These are phyloP conservation scores for Blepharisma stoltei DNA, from an alignment of 73 alveolate genomes.

Conservation along the genomic window DNA sequence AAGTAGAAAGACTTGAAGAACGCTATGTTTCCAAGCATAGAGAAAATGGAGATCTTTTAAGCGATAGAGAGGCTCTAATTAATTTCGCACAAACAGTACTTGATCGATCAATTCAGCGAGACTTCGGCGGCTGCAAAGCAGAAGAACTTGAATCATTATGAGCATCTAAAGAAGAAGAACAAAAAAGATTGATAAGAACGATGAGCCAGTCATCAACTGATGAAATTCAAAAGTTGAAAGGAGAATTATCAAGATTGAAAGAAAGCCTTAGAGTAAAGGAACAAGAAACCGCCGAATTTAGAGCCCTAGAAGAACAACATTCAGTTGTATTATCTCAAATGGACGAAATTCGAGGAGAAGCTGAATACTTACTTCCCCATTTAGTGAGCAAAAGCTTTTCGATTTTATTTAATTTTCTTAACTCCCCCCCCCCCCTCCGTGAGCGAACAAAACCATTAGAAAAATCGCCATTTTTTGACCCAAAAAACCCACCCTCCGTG, in stretches of 20 bases:
- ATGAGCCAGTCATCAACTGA: slow-evolving; percentile 30
- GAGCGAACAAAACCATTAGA: no score
- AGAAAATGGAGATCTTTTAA: slow-evolving; percentile 34
- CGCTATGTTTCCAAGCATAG: slow-evolving; percentile 42
- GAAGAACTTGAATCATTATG: slow-evolving; percentile 30
- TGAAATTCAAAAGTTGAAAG: slow-evolving; percentile 35
- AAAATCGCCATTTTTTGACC: no score
- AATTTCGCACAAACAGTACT: slow-evolving; percentile 40
- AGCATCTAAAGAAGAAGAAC: slow-evolving; percentile 35
- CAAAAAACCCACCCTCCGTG: no score
- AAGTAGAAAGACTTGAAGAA: slow-evolving; percentile 47
- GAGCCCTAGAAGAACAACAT: not conserved
- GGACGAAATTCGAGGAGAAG: slow-evolving; percentile 11
- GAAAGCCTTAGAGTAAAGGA: slow-evolving; percentile 19
- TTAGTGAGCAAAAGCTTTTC: no score
- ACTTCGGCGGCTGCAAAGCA: slow-evolving; percentile 3
- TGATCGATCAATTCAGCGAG: slow-evolving; percentile 32
- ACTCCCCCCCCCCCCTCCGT: no score
- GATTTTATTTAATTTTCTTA: no score
- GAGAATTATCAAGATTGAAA: slow-evolving; percentile 22
- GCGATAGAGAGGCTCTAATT: slow-evolving; percentile 42
- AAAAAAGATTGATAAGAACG: slow-evolving; percentile 33
- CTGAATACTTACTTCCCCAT: no score
- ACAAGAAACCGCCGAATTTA: not conserved
- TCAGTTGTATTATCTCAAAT: not conserved